Conservation (phyloP, 441 rosid genomes). For the Raphanus hybrid region DNA sequence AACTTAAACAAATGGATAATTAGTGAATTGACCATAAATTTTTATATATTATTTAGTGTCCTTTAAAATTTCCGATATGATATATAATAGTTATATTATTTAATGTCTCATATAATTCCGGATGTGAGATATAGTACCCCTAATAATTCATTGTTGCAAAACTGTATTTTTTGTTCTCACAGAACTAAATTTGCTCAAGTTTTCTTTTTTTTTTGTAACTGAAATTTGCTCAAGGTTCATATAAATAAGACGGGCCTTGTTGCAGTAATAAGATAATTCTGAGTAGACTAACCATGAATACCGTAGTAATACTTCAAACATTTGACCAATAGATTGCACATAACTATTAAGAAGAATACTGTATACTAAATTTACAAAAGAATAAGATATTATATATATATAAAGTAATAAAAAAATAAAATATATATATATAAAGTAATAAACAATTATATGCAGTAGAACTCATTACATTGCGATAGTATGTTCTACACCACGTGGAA, state of each 20-base stretch:
- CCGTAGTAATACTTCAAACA: not conserved
- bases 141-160: not conserved
- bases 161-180: not conserved
- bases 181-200: not conserved
- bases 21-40: too few species aligned
- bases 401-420: too few species aligned
- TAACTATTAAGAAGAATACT: not conserved
- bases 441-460: not conserved
- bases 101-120: too few species aligned
- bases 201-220: too few species aligned
- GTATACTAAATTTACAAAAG: not conserved
- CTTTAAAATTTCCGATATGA: too few species aligned
- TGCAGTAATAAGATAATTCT: not conserved
- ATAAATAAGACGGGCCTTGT: not conserved
- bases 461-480: conserved; percentile 1
- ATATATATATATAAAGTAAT: too few species aligned
- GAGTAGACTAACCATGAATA: not conserved
- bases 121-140: too few species aligned
- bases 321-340: not conserved
- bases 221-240: not conserved
- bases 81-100: too few species aligned
- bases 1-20: too few species aligned
- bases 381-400: too few species aligned
- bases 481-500: not conserved
- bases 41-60: too few species aligned